phyloP scores from a whole-genome alignment of 2,329 filamentous ascomycete species.

The Talaromyces sp. region DNA sequence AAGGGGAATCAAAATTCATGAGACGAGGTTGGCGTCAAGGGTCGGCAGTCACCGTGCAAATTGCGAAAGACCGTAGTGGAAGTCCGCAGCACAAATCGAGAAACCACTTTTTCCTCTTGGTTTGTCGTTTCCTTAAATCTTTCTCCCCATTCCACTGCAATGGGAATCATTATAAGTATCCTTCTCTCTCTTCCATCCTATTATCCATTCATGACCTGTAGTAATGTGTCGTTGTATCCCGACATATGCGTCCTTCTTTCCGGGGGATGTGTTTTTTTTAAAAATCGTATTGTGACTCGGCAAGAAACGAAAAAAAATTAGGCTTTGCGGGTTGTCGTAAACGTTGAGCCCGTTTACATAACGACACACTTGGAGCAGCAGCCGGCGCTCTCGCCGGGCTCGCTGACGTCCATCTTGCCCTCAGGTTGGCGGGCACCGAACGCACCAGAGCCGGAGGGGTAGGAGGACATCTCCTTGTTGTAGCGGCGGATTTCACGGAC shows the following conservation, averaged over 20 bases:
- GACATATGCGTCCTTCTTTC: slow-evolving; percentile 2
- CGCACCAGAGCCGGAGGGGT: slow-evolving; percentile 69
- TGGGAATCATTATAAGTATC: slow-evolving; percentile 4
- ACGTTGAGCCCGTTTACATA: slow-evolving; percentile 58
- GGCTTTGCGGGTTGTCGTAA: background rate
- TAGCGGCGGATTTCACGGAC: slow-evolving; percentile 97
- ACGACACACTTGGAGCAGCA: slow-evolving; percentile 87
- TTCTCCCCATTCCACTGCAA: slow-evolving; percentile 1
- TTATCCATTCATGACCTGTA: slow-evolving; percentile 12
- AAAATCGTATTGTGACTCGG: background rate
- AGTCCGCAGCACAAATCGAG: slow-evolving; percentile 25
- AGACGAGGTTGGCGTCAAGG: slow-evolving; percentile 42
- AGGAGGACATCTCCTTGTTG: slow-evolving; percentile 96
- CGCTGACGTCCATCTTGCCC: slow-evolving; percentile 74
- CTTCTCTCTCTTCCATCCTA: slow-evolving; percentile 1
- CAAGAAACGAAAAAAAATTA: background rate
- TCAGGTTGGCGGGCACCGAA: slow-evolving; percentile 63
- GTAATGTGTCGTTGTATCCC: background rate
- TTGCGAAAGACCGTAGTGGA: slow-evolving; percentile 26
- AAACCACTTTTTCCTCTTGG: slow-evolving; percentile 11
- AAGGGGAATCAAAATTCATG: slow-evolving; percentile 46
- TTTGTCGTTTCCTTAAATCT: slow-evolving; percentile 11
- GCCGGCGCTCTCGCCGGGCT: slow-evolving; percentile 56
- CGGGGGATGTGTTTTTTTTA: slow-evolving; percentile 1
- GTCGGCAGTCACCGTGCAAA: slow-evolving; percentile 35